Percentiles rank a stretch among this genome's conserved stretches.
phyloP scores from a whole-genome alignment of 208 protist genomes.

The Zelonia costaricensis region DNA sequence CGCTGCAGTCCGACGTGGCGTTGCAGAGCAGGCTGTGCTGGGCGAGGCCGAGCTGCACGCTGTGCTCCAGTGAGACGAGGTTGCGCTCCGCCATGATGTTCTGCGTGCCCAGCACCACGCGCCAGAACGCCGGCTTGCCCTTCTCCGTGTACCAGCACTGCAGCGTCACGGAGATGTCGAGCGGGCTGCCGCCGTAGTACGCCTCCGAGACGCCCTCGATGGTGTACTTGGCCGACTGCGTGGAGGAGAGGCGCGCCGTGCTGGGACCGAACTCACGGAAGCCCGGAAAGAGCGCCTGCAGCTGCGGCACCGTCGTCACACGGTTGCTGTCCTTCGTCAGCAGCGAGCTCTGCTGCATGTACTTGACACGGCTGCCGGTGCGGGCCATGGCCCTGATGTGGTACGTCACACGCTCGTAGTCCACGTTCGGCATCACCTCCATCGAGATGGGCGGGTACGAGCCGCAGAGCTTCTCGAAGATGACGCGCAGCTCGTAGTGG shows the following conservation, averaged over 20 bases:
- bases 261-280: slow-evolving; percentile 49
- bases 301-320: slow-evolving; percentile 59
- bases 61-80: slow-evolving; percentile 35
- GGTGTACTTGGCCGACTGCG: slow-evolving; percentile 26
- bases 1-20: slow-evolving; percentile 21
- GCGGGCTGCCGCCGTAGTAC: slow-evolving; percentile 54
- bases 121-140: slow-evolving; percentile 46
- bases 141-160: slow-evolving; percentile 43
- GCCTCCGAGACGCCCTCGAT: slow-evolving; percentile 35
- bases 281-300: slow-evolving; percentile 78
- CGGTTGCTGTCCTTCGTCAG: slow-evolving; percentile 60
- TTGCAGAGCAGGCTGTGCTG: slow-evolving; percentile 32
- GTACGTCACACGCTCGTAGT: slow-evolving; percentile 73
- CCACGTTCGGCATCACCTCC: slow-evolving; percentile 82
- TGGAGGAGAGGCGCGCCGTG: slow-evolving; percentile 18
- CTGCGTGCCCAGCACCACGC: slow-evolving; percentile 44
- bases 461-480: slow-evolving; percentile 62
- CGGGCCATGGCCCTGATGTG: slow-evolving; percentile 41
- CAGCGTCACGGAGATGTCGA: slow-evolving; percentile 56
- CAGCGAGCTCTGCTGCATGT: slow-evolving; percentile 61
- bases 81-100: slow-evolving; percentile 55
- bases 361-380: slow-evolving; percentile 37
- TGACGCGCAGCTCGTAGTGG: slow-evolving; percentile 56
- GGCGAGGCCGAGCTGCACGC: slow-evolving; percentile 24
- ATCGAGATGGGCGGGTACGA: slow-evolving; percentile 58